phyloP scores from a whole-genome alignment of 306 rosid species.

The Myrica gale region DNA sequence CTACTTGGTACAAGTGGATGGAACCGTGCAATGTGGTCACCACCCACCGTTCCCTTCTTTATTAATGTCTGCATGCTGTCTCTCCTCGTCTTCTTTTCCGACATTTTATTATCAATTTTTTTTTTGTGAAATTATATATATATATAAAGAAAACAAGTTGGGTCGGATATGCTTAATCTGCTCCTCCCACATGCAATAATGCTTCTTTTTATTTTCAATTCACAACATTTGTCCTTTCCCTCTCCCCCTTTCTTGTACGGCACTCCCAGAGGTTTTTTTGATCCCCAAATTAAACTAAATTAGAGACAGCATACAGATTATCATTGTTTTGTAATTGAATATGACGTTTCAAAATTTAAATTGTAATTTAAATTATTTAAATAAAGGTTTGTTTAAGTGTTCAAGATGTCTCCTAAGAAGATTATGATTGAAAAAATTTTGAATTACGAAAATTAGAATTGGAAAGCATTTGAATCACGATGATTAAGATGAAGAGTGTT shows the following conservation, averaged over 20 bases:
- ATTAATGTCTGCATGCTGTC: no score
- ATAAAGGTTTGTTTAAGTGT: no score
- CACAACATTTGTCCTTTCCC: slow-evolving; percentile 14
- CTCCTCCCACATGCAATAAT: slow-evolving; percentile 72
- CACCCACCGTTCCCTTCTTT: slow-evolving; percentile 25
- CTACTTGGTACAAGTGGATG: background rate
- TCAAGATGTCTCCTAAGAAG: no score
- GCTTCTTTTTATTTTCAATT: slow-evolving; percentile 31
- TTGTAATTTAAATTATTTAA: no score
- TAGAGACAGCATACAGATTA: background rate
- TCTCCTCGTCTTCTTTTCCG: slow-evolving; percentile 33
- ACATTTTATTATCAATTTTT: slow-evolving; percentile 11
- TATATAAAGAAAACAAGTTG: background rate
- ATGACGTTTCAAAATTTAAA: no score
- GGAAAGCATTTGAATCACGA: no score
- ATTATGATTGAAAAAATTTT: no score
- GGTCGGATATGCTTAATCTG: slow-evolving; percentile 27
- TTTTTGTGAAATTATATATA: background rate
- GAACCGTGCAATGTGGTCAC: slow-evolving; percentile 26
- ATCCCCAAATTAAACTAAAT: slow-evolving; percentile 34
- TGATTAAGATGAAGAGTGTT: no score
- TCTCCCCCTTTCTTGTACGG: slow-evolving; percentile 44
- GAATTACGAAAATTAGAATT: no score
- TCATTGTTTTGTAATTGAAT: background rate
- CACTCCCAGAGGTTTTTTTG: slow-evolving; percentile 32